Percentiles rank a stretch among this genome's conserved stretches.
Conservation (phyloP, 345 rosid genomes). For the Lepidium africanum region DNA sequence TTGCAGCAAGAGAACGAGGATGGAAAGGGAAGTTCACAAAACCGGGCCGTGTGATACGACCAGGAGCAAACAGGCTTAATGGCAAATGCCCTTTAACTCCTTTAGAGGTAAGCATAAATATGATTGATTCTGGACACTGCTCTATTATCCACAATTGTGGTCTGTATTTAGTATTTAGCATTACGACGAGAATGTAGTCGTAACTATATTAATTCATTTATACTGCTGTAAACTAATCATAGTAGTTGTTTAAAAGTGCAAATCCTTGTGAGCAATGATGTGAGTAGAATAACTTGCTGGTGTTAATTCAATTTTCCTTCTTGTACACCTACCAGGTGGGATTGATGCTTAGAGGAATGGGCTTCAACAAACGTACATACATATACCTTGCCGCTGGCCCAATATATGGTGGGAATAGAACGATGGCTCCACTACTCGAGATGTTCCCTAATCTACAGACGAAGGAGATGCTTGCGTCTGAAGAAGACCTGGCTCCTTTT, state of each 20-base stretch:
- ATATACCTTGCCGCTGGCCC: constrained; percentile 90
- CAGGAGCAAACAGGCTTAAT: constrained; percentile 89
- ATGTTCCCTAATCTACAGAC: constrained; percentile 94
- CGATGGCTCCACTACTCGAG: constrained; percentile 88
- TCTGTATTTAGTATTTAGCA: not conserved
- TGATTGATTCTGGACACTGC: not conserved
- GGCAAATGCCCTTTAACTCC: constrained; percentile 98
- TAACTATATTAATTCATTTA: not conserved
- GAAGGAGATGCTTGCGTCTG: constrained; percentile 77
- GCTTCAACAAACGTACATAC: constrained; percentile 71
- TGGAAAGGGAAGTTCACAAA: constrained; percentile 98
- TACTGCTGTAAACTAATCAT: not conserved
- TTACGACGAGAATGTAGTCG: not conserved
- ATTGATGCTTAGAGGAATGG: constrained; percentile 98
- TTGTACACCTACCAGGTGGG: constrained; percentile 57
- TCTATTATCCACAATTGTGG: not conserved
- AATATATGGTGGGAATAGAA: constrained; percentile 74
- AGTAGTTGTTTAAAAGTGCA: not conserved
- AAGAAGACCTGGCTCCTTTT: constrained; percentile 73
- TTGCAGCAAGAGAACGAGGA: constrained; percentile 85
- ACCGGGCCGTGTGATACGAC: constrained; percentile 90
- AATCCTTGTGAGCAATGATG: not conserved
- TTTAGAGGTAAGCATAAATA: constrained; percentile 55
- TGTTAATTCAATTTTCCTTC: not conserved
- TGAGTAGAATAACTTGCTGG: not conserved